phyloP scores from a whole-genome alignment of 768 basidiomycete genomes.

The Crepidotus variabilis region DNA sequence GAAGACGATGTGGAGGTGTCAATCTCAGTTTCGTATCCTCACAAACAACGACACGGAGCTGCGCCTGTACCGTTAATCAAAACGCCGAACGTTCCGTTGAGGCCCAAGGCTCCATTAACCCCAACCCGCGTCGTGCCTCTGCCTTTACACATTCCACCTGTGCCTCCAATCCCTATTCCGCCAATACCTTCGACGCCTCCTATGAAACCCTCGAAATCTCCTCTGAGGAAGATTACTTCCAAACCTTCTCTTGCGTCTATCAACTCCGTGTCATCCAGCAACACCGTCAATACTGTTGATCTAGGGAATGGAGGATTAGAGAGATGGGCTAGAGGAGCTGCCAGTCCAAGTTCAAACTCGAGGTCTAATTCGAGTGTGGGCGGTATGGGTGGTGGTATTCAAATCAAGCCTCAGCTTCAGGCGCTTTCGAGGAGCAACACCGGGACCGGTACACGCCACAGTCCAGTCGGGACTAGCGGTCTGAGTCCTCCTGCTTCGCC shows the following conservation, averaged over 20 bases:
- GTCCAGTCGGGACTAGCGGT: too few relatives aligned
- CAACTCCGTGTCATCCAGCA: not conserved
- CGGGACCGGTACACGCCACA: too few relatives aligned
- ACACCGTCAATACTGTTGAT: not conserved
- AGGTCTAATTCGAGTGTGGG: not conserved
- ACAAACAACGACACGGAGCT: not conserved
- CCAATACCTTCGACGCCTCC: not conserved
- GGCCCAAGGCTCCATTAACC: not conserved
- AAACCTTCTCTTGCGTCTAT: not conserved
- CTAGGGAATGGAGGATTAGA: not conserved
- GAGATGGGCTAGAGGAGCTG: not conserved
- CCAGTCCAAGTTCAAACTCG: not conserved
- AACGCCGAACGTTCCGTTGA: not conserved
- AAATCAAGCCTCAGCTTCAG: not conserved
- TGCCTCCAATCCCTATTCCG: not conserved
- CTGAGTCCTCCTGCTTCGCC: not conserved
- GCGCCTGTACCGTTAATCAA: not conserved
- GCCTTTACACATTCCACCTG: not conserved
- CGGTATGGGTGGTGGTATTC: not conserved
- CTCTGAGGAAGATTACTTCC: not conserved
- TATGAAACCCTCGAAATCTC: not conserved
- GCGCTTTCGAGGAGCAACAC: too few relatives aligned
- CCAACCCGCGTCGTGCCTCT: not conserved
- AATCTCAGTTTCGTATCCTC: not conserved
- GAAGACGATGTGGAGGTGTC: not conserved